A percentile compares a stretch with the other conserved stretches of the same genome.
These are phyloP conservation scores for Trifolium fragiferum DNA, from an alignment of 306 rosid species.

Conservation along the genomic window DNA sequence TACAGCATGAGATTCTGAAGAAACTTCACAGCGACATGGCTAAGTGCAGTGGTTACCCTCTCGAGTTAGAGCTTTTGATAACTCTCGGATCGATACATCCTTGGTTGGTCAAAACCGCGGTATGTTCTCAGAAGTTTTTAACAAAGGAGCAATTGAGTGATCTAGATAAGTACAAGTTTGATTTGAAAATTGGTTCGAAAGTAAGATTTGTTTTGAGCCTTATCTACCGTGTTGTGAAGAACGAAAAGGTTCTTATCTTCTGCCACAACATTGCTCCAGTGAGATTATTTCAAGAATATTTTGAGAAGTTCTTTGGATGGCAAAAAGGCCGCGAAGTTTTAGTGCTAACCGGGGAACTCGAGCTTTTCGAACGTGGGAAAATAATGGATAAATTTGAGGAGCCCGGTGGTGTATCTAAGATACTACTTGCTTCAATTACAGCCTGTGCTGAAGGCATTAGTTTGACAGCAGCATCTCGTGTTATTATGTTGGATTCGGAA, in stretches of 20 bases:
- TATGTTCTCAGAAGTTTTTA: constrained; percentile 73
- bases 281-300: constrained; percentile 66
- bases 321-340: constrained; percentile 71
- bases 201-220: constrained; percentile 86
- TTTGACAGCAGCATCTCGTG: constrained; percentile 94
- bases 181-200: constrained; percentile 79
- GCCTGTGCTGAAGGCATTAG: constrained; percentile 98
- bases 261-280: constrained; percentile 98
- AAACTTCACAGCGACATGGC: constrained; percentile 64
- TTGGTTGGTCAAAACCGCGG: constrained; percentile 79
- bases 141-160: constrained; percentile 46
- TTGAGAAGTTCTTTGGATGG: constrained; percentile 82
- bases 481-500: constrained; percentile 84
- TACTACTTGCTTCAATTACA: constrained; percentile 93
- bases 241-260: constrained; percentile 80
- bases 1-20: constrained; percentile 67
- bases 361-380: constrained; percentile 87
- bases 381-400: constrained; percentile 91
- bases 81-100: constrained; percentile 99
- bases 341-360: constrained; percentile 84
- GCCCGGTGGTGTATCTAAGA: constrained; percentile 67
- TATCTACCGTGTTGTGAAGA: constrained; percentile 68
- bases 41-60: constrained; percentile 67
- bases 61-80: constrained; percentile 88
- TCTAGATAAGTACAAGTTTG: constrained; percentile 72